Conservation (phyloP, 1,284 basidiomycete genomes). For the Phellopilus nigrolimitatus region DNA sequence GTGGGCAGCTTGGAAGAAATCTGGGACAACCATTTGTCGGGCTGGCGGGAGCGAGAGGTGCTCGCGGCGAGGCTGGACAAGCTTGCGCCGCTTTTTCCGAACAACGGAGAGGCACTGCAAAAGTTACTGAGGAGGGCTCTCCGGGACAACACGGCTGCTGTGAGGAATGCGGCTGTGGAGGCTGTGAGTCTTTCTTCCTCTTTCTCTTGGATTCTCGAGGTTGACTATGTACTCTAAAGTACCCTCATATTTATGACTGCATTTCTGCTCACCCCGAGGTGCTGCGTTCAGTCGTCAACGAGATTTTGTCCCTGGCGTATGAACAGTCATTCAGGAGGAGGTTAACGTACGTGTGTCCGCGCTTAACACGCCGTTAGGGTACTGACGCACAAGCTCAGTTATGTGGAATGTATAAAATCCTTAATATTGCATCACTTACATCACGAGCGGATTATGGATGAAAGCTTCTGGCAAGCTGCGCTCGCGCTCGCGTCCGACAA, state of each 20-base stretch:
- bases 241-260: slow-evolving; percentile 45
- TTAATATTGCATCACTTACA: slow-evolving; percentile 32
- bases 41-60: slow-evolving; percentile 83
- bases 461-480: slow-evolving; percentile 57
- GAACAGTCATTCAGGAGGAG: slow-evolving; percentile 62
- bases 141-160: slow-evolving; percentile 77
- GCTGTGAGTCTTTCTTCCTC: slow-evolving; percentile 44
- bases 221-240: slow-evolving; percentile 26
- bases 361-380: slow-evolving; percentile 12
- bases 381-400: slow-evolving; percentile 12
- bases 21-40: slow-evolving; percentile 62
- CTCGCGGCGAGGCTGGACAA: slow-evolving; percentile 54
- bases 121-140: slow-evolving; percentile 61
- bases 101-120: slow-evolving; percentile 27
- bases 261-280: slow-evolving; percentile 38
- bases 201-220: slow-evolving; percentile 13
- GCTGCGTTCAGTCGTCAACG: slow-evolving; percentile 39
- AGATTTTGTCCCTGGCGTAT: slow-evolving; percentile 51
- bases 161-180: slow-evolving; percentile 72
- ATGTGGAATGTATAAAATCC: slow-evolving; percentile 37
- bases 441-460: slow-evolving; percentile 39
- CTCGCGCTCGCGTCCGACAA: slow-evolving; percentile 56
- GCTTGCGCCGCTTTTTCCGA: slow-evolving; percentile 38
- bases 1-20: slow-evolving; percentile 49
- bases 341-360: slow-evolving; percentile 55